phyloP scores from a whole-genome alignment of 495 filamentous ascomycete genomes.

The Cercophora scortea region DNA sequence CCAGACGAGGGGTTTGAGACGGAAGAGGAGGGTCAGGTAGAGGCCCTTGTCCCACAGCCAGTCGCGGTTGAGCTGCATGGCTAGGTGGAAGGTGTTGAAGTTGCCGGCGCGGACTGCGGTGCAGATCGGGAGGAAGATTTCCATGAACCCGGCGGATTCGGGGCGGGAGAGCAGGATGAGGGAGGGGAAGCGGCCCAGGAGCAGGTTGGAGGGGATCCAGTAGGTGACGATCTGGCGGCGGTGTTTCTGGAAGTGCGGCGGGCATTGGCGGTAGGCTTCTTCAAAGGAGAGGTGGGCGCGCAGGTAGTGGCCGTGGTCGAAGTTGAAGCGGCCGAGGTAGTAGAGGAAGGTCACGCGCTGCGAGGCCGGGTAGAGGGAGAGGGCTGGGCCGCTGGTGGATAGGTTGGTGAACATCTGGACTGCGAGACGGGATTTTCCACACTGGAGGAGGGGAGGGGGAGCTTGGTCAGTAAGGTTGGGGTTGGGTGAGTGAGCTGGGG shows the following conservation, averaged over 20 bases:
- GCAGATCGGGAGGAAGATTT: conserved; percentile 68
- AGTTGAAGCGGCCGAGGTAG: conserved; percentile 85
- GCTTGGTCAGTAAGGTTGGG: background rate
- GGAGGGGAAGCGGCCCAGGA: conserved; percentile 80
- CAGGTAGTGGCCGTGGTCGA: conserved; percentile 72
- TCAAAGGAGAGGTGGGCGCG: conserved; percentile 66
- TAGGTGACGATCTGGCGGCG: conserved; percentile 75
- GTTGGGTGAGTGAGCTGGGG: background rate
- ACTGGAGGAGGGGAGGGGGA: conserved; percentile 28
- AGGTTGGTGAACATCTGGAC: conserved; percentile 88
- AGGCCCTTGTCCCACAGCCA: conserved; percentile 78
- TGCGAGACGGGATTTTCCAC: conserved; percentile 56
- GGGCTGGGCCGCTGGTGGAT: conserved; percentile 68
- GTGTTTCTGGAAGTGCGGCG: conserved; percentile 57
- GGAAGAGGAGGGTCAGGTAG: conserved; percentile 60
- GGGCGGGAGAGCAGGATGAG: conserved; percentile 54
- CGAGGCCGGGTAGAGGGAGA: conserved; percentile 72
- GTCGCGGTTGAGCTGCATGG: conserved; percentile 42
- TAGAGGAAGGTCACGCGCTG: conserved; percentile 90
- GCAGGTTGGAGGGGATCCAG: conserved; percentile 72
- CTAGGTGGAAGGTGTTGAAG: conserved; percentile 65
- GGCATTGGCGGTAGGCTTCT: conserved; percentile 73
- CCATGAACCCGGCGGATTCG: conserved; percentile 61
- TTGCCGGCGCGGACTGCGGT: conserved; percentile 69
- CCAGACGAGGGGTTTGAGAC: conserved; percentile 78